These are phyloP conservation scores for Cryptomeria japonica DNA, from an alignment of 75 land plant genomes.

Conservation along the genomic window DNA sequence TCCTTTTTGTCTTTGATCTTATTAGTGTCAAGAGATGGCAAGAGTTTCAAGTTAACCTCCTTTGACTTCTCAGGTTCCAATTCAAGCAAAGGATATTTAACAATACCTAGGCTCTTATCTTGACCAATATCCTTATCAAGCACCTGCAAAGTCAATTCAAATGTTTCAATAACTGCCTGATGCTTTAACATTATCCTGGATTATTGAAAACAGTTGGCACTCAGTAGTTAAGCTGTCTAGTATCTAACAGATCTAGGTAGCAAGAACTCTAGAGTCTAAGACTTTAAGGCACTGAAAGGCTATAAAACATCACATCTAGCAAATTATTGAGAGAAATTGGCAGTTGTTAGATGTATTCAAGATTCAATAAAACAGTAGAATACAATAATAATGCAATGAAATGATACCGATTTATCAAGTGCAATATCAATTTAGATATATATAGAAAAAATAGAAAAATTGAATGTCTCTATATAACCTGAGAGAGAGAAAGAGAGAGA, in stretches of 20 bases:
- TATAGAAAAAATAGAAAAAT: not conserved
- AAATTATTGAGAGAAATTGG: not conserved
- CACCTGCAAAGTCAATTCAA: slow-evolving; percentile 45
- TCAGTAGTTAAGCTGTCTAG: not conserved
- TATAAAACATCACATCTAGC: not conserved
- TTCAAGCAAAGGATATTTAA: slow-evolving; percentile 50
- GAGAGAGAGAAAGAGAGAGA: slow-evolving; percentile 9
- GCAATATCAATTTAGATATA: not conserved
- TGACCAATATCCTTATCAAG: slow-evolving; percentile 66
- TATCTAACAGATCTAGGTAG: not conserved
- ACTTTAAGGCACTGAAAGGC: not conserved
- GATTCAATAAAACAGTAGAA: not conserved
- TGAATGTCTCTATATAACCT: not conserved
- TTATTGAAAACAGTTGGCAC: not conserved
- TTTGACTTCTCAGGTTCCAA: slow-evolving; percentile 51
- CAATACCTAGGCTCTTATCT: slow-evolving; percentile 66
- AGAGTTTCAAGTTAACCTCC: slow-evolving; percentile 50
- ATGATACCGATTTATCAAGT: not conserved
- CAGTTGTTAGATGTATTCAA: not conserved
- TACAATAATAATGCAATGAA: not conserved
- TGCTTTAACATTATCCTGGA: slow-evolving; percentile 1
- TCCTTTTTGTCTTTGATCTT: slow-evolving; percentile 77
- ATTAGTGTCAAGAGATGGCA: slow-evolving; percentile 63
- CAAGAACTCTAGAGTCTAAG: not conserved
- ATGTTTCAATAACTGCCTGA: not conserved